Evolutionary conservation across 805 yeast genomes (phyloP), one percentile per base, ranked within the genome.

Genomic region (Wickerhamiella occidentalis): DNA sequence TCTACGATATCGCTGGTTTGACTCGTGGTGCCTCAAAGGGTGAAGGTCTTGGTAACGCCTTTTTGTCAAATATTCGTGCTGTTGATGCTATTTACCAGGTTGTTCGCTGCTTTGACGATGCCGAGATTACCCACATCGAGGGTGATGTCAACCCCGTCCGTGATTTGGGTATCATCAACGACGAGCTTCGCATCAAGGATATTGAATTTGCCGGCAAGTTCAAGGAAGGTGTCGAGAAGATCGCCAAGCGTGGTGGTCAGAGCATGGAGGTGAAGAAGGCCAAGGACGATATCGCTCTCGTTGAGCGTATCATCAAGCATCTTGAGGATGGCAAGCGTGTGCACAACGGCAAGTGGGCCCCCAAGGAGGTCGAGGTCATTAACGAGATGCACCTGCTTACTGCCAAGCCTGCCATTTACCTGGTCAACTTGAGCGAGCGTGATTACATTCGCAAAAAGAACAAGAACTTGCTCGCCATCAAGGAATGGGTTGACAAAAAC

Each of bases 81-180:
- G 98, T 92, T 51, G 98, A 92, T 76, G 95, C 96, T 55, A 82
- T 92, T 56, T 92, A 84, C 72, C 97, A 92, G 72, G 95, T 92
- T 56, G 97, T 92, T 46, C 82, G 98, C 70, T 85, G 95, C 70
- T 92, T 92, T 63, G 95, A 87, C 64, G 98, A 92, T 68, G 94
- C 96, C 35, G 98, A 92, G 65, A 92, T 92, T 61, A 87, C 88
- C 60, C 98, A 92, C 70, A 84, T 92, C 61, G 95, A 87, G 71
- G 92, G 92, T 65, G 96, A 88, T 61, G 98, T 92, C 54, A 80
- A 92, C 69, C 98, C 98, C 55, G 80, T 78, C 47, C 85, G 95
- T 65, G 98, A 92, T 70, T 77, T 92, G 70, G 92, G 85, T 57
- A 90, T 92, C 65, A 85, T 92, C 64, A 75, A 76, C 58, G 85